Evolutionary conservation across 2,329 filamentous ascomycete species (phyloP), one percentile per base, ranked within the genome.

Genomic region (Cercospora sesami): DNA sequence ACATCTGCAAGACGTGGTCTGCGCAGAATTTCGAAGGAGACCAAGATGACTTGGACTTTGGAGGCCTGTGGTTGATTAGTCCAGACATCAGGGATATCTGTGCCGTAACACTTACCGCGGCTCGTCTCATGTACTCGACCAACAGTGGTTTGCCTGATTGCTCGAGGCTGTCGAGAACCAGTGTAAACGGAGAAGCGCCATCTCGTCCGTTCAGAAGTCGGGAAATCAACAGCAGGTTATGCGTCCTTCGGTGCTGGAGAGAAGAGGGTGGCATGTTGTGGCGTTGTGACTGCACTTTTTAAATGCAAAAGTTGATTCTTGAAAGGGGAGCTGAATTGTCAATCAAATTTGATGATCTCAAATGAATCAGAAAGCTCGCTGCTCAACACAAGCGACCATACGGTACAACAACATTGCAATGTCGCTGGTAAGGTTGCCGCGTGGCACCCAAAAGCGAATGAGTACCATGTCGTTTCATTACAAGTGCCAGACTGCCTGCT

Each of bases 131-230:
- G 79, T 94, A 92, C 79, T 97, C 93, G 18, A 83, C 81, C 1
- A 94, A 71, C 4, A 97, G 81, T 0, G 89, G 89, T 31, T 83
- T 85, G 6, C 89, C 91, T 28, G 89, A 88, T 80, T 97, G 93
- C 80, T 96, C 93, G 31, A 97, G 83, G 36, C 86, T 92, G 79
- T 98, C 94, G 66, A 97, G 84, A 3, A 97, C 81, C 28, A 98
- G 83, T 0, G 94, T 97, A 75, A 98, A 88, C 2, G 94, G 94
- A 60, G 93, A 96, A 14, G 91, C 89, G 66, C 88, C 89, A 79
- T 95, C 91, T 70, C 92, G 87, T 65, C 92, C 83, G 76, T 89
- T 92, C 71, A 97, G 84, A 1, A 97, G 83, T 76, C 93, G 94
- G 71, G 93, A 91, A 65, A 97, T 89, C 2, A 96, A 84, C 2